A percentile compares a stretch with the other conserved stretches of the same genome.
Conservation (phyloP, 208 protist species). For the Leishmania braziliensis region DNA sequence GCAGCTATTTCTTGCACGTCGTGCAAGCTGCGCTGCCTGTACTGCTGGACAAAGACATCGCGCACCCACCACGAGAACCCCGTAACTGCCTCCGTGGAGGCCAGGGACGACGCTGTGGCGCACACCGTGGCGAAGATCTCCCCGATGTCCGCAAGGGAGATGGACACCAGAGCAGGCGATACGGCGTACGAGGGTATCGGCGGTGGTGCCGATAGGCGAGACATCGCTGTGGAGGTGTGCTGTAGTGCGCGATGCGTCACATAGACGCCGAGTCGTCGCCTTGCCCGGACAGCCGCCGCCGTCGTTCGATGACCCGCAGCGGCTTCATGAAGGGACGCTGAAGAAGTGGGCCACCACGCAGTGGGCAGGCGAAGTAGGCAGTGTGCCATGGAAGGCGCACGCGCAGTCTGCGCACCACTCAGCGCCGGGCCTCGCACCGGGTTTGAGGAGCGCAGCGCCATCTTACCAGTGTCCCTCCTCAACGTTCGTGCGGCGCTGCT, state of each 20-base stretch:
- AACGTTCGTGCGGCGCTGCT: neutral
- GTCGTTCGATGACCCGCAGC: neutral
- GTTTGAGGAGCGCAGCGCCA: neutral
- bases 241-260: constrained; percentile 26
- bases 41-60: constrained; percentile 17
- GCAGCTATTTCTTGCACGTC: constrained; percentile 12
- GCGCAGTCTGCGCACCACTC: neutral
- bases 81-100: constrained; percentile 18
- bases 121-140: constrained; percentile 34
- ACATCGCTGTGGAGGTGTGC: constrained; percentile 6
- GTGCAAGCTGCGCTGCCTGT: constrained; percentile 23
- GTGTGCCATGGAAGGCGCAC: neutral
- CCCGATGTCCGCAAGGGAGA: constrained; percentile 20
- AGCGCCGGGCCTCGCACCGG: constrained; percentile 1
- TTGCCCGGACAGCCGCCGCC: neutral
- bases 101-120: constrained; percentile 11
- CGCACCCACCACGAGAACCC: constrained; percentile 36
- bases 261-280: constrained; percentile 15
- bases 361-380: constrained; percentile 24
- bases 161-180: constrained; percentile 7
- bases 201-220: neutral
- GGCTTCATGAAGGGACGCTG: neutral
- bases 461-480: neutral
- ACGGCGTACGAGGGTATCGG: neutral
- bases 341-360: constrained; percentile 26